These are phyloP conservation scores for Vicia villosa DNA, from an alignment of 306 rosid species.

Conservation along the genomic window DNA sequence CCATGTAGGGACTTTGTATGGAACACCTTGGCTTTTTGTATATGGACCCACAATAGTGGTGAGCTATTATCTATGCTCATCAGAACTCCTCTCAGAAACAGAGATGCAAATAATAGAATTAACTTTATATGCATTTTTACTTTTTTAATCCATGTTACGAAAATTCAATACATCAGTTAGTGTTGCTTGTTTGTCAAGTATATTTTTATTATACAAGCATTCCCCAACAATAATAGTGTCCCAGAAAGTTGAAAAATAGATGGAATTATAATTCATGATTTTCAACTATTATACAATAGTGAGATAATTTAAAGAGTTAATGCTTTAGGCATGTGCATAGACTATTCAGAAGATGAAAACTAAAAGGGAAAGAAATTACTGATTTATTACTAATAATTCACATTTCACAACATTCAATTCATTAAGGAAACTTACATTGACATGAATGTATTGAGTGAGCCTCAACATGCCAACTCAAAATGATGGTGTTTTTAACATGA, in stretches of 20 bases:
- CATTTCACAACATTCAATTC: slow-evolving; percentile 5
- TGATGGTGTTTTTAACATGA: slow-evolving; percentile 13
- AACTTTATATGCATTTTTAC: not conserved
- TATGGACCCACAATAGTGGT: not conserved
- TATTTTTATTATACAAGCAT: not conserved
- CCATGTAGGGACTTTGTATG: not conserved
- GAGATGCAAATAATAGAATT: not conserved
- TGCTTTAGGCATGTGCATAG: not conserved
- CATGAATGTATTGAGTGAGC: slow-evolving; percentile 11
- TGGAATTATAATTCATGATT: no score
- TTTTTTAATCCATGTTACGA: not conserved
- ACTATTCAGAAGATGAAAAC: not conserved
- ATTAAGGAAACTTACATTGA: not conserved
- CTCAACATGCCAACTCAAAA: slow-evolving; percentile 11
- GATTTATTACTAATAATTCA: not conserved
- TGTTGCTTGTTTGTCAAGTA: not conserved
- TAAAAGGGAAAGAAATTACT: not conserved
- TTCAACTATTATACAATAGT: no score
- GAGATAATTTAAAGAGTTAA: no score
- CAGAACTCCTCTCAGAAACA: not conserved
- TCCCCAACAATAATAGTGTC: not conserved
- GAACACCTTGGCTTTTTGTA: not conserved
- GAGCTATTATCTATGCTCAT: not conserved
- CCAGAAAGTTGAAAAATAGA: not conserved
- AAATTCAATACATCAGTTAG: not conserved